These are phyloP conservation scores for Pythium brassicae DNA, from an alignment of 352 stramenopile species.

Conservation along the genomic window DNA sequence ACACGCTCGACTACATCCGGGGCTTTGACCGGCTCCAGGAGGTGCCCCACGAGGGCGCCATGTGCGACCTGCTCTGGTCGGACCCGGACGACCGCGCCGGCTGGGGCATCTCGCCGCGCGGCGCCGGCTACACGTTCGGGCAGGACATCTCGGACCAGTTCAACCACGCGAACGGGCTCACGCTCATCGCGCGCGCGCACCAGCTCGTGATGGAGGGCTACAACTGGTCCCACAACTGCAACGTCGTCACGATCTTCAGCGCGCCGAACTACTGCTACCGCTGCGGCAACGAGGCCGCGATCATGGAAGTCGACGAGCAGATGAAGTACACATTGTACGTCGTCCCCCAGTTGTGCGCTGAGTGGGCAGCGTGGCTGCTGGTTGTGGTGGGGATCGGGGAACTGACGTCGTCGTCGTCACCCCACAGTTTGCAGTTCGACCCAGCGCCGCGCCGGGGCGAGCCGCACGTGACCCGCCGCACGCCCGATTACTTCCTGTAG, in stretches of 20 bases:
- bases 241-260: constrained; percentile 98
- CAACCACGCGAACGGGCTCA: constrained; percentile 92
- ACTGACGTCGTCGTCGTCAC: background rate
- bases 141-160: constrained; percentile 91
- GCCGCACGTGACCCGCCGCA: constrained; percentile 90
- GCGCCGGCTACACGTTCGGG: constrained; percentile 92
- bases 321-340: constrained; percentile 95
- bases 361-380: too few relatives aligned
- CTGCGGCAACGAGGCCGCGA: constrained; percentile 97
- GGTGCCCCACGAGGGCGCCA: constrained; percentile 95
- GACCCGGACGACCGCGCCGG: constrained; percentile 94
- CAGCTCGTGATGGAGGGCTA: constrained; percentile 93
- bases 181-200: constrained; percentile 91
- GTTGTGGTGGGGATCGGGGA: background rate
- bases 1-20: constrained; percentile 92
- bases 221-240: constrained; percentile 95
- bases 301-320: constrained; percentile 96
- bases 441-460: constrained; percentile 91
- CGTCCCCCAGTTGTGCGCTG: background rate
- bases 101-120: constrained; percentile 95
- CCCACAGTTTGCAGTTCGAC: constrained; percentile 91
- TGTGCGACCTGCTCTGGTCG: constrained; percentile 98
- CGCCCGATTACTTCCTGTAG: constrained; percentile 96
- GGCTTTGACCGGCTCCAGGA: constrained; percentile 94
- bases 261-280: constrained; percentile 99